phyloP scores from a whole-genome alignment of 2,329 filamentous ascomycete species.

The Elsinoe australis region DNA sequence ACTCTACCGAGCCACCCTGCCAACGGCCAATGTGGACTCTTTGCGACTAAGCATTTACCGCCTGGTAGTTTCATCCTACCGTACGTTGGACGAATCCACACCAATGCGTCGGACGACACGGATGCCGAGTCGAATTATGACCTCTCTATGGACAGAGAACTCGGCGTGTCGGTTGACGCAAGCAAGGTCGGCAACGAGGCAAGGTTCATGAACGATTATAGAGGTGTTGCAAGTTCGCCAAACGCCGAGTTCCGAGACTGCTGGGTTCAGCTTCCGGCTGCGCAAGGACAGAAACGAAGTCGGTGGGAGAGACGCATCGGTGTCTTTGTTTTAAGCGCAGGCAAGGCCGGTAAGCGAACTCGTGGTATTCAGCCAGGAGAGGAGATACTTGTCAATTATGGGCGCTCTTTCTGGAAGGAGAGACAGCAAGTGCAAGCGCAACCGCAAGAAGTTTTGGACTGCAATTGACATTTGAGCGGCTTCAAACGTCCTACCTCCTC shows the following conservation, averaged over 20 bases:
- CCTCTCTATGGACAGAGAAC: slow-evolving; percentile 43
- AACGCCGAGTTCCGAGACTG: slow-evolving; percentile 34
- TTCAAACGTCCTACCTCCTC: not conserved
- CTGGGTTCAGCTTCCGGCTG: slow-evolving; percentile 33
- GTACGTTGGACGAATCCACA: slow-evolving; percentile 45
- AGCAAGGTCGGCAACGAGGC: slow-evolving; percentile 44
- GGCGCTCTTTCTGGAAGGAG: slow-evolving; percentile 43
- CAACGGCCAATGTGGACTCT: slow-evolving; percentile 41
- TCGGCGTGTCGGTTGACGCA: slow-evolving; percentile 44
- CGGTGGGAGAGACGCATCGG: slow-evolving; percentile 42
- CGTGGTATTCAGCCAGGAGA: not conserved
- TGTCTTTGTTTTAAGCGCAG: slow-evolving; percentile 43
- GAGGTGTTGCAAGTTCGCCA: slow-evolving; percentile 38
- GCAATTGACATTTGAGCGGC: not conserved
- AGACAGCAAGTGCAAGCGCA: too few relatives aligned
- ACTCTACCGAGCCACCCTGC: slow-evolving; percentile 38
- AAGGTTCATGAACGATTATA: slow-evolving; percentile 48
- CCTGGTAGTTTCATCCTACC: slow-evolving; percentile 43
- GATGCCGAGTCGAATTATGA: slow-evolving; percentile 45
- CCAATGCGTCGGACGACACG: slow-evolving; percentile 36
- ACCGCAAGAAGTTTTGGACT: not conserved
- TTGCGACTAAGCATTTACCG: slow-evolving; percentile 37
- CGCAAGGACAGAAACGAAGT: slow-evolving; percentile 29
- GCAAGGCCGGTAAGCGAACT: slow-evolving; percentile 39
- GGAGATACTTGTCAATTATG: slow-evolving; percentile 36